These are phyloP conservation scores for Acacia acuminata DNA, from an alignment of 306 rosid genomes.

Conservation along the genomic window DNA sequence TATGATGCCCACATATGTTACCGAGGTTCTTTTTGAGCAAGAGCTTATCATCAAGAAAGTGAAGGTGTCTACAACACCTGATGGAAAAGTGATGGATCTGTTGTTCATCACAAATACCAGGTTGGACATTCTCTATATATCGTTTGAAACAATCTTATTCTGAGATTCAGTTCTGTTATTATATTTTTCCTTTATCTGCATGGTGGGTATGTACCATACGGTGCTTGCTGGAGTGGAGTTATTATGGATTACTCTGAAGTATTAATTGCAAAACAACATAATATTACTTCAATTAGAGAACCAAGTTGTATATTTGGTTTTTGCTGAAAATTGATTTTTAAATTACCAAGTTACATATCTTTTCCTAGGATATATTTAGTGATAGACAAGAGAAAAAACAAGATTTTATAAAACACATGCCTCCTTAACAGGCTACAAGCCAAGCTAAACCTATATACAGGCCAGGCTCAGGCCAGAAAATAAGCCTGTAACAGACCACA, in stretches of 20 bases:
- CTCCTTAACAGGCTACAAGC: no score
- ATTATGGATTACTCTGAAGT: conserved; percentile 1
- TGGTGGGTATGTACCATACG: background rate
- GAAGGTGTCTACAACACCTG: conserved; percentile 95
- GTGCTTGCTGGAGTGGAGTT: background rate
- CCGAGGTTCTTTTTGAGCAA: conserved; percentile 77
- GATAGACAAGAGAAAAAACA: background rate
- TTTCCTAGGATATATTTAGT: background rate
- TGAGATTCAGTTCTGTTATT: background rate
- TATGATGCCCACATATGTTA: conserved; percentile 67
- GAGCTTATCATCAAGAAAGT: conserved; percentile 86
- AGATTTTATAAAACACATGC: background rate
- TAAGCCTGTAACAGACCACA: no score
- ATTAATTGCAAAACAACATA: background rate
- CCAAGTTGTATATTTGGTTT: background rate
- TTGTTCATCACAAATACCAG: conserved; percentile 91
- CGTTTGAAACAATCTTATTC: background rate
- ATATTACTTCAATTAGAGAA: background rate
- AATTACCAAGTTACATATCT: background rate
- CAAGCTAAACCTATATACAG: no score
- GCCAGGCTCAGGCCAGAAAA: no score
- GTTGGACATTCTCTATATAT: conserved; percentile 40
- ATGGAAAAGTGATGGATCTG: conserved; percentile 90
- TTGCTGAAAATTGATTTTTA: conserved; percentile 1
- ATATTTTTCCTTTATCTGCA: background rate